phyloP scores from a whole-genome alignment of 495 filamentous ascomycete species.

The Cercophora sp. region DNA sequence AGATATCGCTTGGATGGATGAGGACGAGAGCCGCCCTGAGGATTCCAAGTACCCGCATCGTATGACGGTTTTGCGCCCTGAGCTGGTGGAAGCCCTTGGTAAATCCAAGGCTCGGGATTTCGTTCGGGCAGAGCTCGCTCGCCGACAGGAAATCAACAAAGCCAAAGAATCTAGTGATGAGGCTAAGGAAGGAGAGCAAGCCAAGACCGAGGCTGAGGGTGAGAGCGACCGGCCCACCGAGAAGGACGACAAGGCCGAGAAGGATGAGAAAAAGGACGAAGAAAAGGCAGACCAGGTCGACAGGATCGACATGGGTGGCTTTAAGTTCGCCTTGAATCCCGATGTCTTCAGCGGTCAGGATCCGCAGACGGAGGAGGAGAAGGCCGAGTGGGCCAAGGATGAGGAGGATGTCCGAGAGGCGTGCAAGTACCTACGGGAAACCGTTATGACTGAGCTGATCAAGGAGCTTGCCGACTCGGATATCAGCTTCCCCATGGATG shows the following conservation, averaged over 20 bases:
- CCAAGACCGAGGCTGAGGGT: conserved; percentile 26
- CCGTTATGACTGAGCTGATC: conserved; percentile 67
- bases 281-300: conserved; percentile 24
- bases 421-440: conserved; percentile 70
- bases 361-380: conserved; percentile 87
- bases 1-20: conserved; percentile 87
- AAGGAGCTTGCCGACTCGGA: conserved; percentile 87
- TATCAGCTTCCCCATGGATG: conserved; percentile 97
- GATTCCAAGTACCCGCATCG: conserved; percentile 77
- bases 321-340: conserved; percentile 86
- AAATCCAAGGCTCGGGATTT: conserved; percentile 83
- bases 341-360: conserved; percentile 91
- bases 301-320: conserved; percentile 71
- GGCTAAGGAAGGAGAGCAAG: conserved; percentile 23
- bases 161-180: conserved; percentile 22
- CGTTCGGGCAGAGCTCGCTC: conserved; percentile 68
- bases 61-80: conserved; percentile 87
- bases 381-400: conserved; percentile 76
- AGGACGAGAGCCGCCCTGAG: conserved; percentile 59
- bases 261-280: conserved; percentile 32
- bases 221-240: conserved; percentile 24
- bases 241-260: conserved; percentile 24
- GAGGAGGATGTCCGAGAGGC: conserved; percentile 84
- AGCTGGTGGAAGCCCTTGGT: conserved; percentile 81
- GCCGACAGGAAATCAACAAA: conserved; percentile 32